Evolutionary conservation across 148 eudicot species (phyloP).

Genomic region (Persicaria maculosa): DNA sequence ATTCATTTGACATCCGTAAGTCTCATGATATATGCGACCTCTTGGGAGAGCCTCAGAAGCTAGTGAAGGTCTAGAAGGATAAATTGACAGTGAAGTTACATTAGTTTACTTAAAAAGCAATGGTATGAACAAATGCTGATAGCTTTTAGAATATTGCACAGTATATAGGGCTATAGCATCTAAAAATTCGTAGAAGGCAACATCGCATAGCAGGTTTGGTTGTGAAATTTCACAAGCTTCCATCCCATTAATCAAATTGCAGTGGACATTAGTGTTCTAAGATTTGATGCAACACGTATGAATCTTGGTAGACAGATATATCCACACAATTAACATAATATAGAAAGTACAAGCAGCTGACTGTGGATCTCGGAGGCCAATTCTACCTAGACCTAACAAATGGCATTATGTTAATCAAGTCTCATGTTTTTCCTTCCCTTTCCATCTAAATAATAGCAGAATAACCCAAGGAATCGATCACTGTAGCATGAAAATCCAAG

Average conservation of each 20-base stretch:
- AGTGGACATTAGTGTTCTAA: not conserved
- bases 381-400: not conserved
- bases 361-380: not conserved
- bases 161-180: not conserved
- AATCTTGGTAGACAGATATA: not conserved
- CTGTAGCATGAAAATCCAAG: not conserved
- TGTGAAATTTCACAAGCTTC: not conserved
- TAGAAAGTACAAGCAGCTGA: not conserved
- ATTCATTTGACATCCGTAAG: constrained; percentile 98
- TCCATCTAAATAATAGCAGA: not conserved
- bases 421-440: not conserved
- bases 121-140: not conserved
- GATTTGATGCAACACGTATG: not conserved
- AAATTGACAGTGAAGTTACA: not conserved
- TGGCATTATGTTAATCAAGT: not conserved
- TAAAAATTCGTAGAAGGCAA: not conserved
- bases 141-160: not conserved
- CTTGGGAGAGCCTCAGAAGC: constrained; percentile 44
- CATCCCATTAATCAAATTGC: not conserved
- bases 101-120: not conserved
- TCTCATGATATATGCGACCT: constrained; percentile 94
- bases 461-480: not conserved
- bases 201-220: not conserved
- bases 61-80: constrained; percentile 30
- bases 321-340: not conserved